phyloP scores from a whole-genome alignment of 2,329 filamentous ascomycete species.

The Talaromyces sp. region DNA sequence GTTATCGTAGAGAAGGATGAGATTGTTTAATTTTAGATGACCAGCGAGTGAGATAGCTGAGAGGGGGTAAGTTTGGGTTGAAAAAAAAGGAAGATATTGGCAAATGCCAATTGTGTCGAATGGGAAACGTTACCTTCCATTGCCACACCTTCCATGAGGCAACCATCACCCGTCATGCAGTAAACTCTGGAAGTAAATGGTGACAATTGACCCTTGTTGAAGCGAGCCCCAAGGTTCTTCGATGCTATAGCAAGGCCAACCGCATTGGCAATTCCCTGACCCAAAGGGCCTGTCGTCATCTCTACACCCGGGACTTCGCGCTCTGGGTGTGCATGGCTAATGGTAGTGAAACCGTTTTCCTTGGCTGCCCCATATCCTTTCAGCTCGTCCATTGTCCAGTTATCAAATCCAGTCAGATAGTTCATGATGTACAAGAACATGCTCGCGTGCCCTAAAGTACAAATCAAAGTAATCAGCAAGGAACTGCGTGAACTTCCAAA shows the following conservation, averaged over 20 bases:
- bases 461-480: no score
- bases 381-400: not conserved
- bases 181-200: slow-evolving; percentile 32
- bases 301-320: slow-evolving; percentile 55
- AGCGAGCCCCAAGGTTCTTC: slow-evolving; percentile 52
- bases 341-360: not conserved
- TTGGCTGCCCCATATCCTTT: not conserved
- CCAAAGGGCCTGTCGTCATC: slow-evolving; percentile 56
- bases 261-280: slow-evolving; percentile 57
- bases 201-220: slow-evolving; percentile 44
- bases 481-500: no score
- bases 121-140: no score
- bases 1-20: slow-evolving; percentile 55
- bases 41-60: slow-evolving; percentile 53
- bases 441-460: not conserved
- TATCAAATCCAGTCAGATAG: not conserved
- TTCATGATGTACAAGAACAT: not conserved
- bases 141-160: slow-evolving; percentile 52
- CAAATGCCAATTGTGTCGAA: no score
- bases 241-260: slow-evolving; percentile 56
- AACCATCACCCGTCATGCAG: slow-evolving; percentile 56
- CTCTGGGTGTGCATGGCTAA: slow-evolving; percentile 42
- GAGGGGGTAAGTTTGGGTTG: no score
- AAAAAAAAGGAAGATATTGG: no score
- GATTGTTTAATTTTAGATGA: slow-evolving; percentile 50